These are phyloP conservation scores for Ramicandelaber brevisporus DNA, from an alignment of 192 early-diverging fungal genomes.

Conservation along the genomic window DNA sequence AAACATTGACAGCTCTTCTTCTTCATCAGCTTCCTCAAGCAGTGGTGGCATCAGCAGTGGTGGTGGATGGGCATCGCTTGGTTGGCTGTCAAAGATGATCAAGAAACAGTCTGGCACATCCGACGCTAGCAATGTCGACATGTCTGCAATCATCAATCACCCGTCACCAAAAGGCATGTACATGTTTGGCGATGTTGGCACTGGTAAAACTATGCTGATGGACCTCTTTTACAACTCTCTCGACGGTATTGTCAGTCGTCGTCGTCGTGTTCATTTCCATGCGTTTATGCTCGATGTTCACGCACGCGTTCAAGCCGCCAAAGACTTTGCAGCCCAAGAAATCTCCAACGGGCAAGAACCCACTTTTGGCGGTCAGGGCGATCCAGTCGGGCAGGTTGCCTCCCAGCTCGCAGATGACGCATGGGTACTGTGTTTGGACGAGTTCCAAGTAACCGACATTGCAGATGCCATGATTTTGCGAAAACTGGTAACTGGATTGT, in stretches of 20 bases:
- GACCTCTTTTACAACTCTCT: constrained; percentile 78
- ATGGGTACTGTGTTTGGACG: constrained; percentile 83
- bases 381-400: constrained; percentile 46
- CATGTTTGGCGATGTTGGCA: constrained; percentile 54
- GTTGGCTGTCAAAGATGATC: not conserved
- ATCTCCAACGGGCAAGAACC: constrained; percentile 7
- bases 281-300: constrained; percentile 95
- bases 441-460: constrained; percentile 88
- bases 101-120: constrained; percentile 4
- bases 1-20: not conserved
- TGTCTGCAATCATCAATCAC: constrained; percentile 3
- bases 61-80: constrained; percentile 3
- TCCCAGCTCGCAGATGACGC: constrained; percentile 53
- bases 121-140: constrained; percentile 7
- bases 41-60: constrained; percentile 3
- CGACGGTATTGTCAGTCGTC: constrained; percentile 29
- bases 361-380: no score
- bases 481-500: constrained; percentile 55
- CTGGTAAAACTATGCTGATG: constrained; percentile 91
- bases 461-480: constrained; percentile 89
- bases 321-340: constrained; percentile 27
- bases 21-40: not conserved
- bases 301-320: constrained; percentile 31
- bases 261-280: constrained; percentile 84
- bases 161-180: constrained; percentile 22